These are phyloP conservation scores for Pulveroboletus sp. DNA, from an alignment of 768 basidiomycete genomes.

Conservation along the genomic window DNA sequence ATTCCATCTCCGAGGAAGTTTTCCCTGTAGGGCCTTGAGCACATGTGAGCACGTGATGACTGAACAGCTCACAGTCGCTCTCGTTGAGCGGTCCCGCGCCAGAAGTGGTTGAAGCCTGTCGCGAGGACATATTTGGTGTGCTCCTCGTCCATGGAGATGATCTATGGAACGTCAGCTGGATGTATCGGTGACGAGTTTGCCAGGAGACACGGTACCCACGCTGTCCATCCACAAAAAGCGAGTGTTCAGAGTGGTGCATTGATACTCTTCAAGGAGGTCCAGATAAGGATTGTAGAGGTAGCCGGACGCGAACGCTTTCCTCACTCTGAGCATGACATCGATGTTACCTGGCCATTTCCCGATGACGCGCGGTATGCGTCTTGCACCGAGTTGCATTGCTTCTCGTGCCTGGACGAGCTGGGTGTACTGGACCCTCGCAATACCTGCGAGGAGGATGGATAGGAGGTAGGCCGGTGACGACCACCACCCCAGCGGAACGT, in stretches of 20 bases:
- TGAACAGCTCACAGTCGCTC: constrained; percentile 52
- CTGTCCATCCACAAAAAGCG: constrained; percentile 66
- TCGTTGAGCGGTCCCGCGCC: constrained; percentile 59
- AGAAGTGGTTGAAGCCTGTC: constrained; percentile 63
- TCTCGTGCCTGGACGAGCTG: constrained; percentile 38
- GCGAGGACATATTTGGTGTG: constrained; percentile 61
- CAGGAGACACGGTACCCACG: constrained; percentile 37
- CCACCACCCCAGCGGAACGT: constrained; percentile 32
- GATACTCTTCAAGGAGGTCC: constrained; percentile 64
- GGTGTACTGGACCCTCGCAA: constrained; percentile 32
- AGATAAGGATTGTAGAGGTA: constrained; percentile 62
- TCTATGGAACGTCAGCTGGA: constrained; percentile 33
- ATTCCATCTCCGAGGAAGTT: constrained; percentile 68
- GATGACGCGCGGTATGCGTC: constrained; percentile 50
- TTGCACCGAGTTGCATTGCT: constrained; percentile 46
- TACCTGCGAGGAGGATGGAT: constrained; percentile 41
- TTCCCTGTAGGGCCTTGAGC: constrained; percentile 29
- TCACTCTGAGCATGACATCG: constrained; percentile 57
- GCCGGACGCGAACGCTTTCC: constrained; percentile 49
- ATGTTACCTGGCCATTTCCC: constrained; percentile 79
- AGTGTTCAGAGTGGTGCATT: constrained; percentile 64
- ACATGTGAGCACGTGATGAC: not conserved
- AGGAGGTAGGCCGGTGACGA: constrained; percentile 35
- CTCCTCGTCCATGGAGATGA: constrained; percentile 71
- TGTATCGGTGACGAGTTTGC: not conserved